These are phyloP conservation scores for Stephanodiscus minutulus DNA, from an alignment of 108 stramenopile genomes.

Conservation along the genomic window DNA sequence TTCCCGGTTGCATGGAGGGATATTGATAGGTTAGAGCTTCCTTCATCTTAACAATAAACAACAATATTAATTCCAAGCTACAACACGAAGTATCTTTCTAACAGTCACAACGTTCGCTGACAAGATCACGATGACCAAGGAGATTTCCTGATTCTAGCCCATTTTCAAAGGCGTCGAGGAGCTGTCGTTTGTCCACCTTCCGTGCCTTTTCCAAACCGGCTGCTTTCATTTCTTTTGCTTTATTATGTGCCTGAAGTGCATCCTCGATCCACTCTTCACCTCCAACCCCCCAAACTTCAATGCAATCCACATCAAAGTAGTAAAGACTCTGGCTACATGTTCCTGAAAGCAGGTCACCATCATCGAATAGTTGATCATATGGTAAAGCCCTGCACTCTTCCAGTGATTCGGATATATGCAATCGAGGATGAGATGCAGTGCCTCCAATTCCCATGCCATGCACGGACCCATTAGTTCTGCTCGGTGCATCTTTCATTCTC, in stretches of 20 bases:
- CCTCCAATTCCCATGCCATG: constrained; percentile 45
- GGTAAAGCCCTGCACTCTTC: constrained; percentile 44
- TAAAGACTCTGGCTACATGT: constrained; percentile 24
- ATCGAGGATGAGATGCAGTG: constrained; percentile 29
- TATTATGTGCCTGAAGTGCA: constrained; percentile 22
- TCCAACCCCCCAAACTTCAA: constrained; percentile 50
- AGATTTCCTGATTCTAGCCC: constrained; percentile 20
- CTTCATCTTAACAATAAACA: not conserved
- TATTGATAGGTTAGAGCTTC: constrained; percentile 46
- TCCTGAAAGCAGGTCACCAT: constrained; percentile 33
- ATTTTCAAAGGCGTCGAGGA: constrained; percentile 42
- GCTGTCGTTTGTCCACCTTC: constrained; percentile 36
- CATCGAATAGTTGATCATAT: constrained; percentile 31
- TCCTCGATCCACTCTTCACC: constrained; percentile 27
- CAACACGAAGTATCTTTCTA: not conserved
- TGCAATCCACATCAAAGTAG: constrained; percentile 45
- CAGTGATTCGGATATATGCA: constrained; percentile 45
- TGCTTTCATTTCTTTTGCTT: constrained; percentile 10
- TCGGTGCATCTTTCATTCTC: not conserved
- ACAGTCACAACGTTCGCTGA: constrained; percentile 14
- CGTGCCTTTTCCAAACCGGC: constrained; percentile 25
- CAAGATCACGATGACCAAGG: constrained; percentile 28
- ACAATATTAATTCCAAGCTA: not conserved
- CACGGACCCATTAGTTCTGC: constrained; percentile 5
- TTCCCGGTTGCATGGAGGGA: constrained; percentile 62